Evolutionary conservation across 768 basidiomycete genomes (phyloP), one percentile per base, ranked within the genome.

Genomic region (Podaxis mareebaensis): DNA sequence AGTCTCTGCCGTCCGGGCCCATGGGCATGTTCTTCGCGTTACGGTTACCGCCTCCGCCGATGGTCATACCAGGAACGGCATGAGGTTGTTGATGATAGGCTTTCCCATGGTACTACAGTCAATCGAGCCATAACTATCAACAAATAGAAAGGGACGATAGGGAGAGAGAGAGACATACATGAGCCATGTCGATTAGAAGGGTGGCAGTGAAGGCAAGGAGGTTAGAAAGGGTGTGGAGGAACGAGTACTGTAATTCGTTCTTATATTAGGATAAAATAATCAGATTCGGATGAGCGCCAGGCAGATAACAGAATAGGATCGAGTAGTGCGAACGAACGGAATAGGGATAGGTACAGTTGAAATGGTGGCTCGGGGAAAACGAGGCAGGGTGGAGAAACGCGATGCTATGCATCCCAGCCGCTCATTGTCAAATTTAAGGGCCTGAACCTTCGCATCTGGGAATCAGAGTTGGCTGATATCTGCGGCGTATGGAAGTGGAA

Each of bases 21-120:
- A 73, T 67, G 3, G 75, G 74, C 51, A 75, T 53, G 64, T 75
- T 75, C 62, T 73, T 75, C 24, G 71, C 74, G 61, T 78, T 78
- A 28, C 75, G 68, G 65, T 78, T 77, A 20, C 75, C 75, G 39
- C 73, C 74, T 26, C 68, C 68, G 15, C 44, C 5, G 40, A 70
- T 67, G n/a, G 64, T 57, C 74, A 77, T 77, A 26, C 67, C 68
- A 2, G 64, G 54, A 11, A 24, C 28, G n/a, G 61, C 46, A 20
- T 51, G 54, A 26, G 61, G 61, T 51, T 63, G 61, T 28, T 63
- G 61, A 10, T 15, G 20, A 10, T 46, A 33, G 20, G 42, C 15
- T 11, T 63, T 33, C 26, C 57, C 26, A n/a, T 13, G 2, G 30
- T 55, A 24, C 58, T 59, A 38, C n/a, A 17, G 17, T 15, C 17